phyloP scores from a whole-genome alignment of 345 rosid species.

The Lepidium africanum region DNA sequence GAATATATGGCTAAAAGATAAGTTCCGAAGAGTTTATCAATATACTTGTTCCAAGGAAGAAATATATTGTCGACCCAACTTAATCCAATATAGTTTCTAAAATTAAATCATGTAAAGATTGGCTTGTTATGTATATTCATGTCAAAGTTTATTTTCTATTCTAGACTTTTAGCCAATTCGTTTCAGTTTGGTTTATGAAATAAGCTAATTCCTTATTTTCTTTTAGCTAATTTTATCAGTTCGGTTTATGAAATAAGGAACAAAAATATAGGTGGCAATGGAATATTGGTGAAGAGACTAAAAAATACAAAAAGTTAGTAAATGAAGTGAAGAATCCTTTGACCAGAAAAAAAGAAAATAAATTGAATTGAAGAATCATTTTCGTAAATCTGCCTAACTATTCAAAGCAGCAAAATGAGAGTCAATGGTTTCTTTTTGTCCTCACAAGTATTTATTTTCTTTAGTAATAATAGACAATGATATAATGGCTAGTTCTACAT shows the following conservation, averaged over 20 bases:
- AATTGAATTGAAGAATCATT: constrained; percentile 4
- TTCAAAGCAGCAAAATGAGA: constrained; percentile 21
- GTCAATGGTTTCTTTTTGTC: background rate
- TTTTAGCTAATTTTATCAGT: too few relatives aligned
- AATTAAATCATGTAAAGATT: background rate
- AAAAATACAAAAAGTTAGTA: background rate
- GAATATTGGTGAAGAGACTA: background rate
- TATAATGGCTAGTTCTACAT: background rate
- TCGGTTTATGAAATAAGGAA: background rate
- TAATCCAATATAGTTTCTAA: background rate
- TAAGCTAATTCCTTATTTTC: too few relatives aligned
- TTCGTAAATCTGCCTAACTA: constrained; percentile 13
- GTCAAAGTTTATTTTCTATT: background rate
- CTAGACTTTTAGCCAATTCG: too few relatives aligned
- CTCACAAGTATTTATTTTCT: background rate
- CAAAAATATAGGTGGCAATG: background rate
- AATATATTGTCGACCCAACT: too few relatives aligned
- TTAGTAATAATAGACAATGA: background rate
- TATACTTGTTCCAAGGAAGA: too few relatives aligned
- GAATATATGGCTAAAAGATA: too few relatives aligned
- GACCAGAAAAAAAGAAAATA: background rate
- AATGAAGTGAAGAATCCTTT: constrained; percentile 6
- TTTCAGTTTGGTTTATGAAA: too few relatives aligned
- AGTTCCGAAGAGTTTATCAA: too few relatives aligned
- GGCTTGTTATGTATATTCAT: background rate